Evolutionary conservation across 2,329 filamentous ascomycete species (phyloP).

Genomic region (Colletotrichum abscissum): DNA sequence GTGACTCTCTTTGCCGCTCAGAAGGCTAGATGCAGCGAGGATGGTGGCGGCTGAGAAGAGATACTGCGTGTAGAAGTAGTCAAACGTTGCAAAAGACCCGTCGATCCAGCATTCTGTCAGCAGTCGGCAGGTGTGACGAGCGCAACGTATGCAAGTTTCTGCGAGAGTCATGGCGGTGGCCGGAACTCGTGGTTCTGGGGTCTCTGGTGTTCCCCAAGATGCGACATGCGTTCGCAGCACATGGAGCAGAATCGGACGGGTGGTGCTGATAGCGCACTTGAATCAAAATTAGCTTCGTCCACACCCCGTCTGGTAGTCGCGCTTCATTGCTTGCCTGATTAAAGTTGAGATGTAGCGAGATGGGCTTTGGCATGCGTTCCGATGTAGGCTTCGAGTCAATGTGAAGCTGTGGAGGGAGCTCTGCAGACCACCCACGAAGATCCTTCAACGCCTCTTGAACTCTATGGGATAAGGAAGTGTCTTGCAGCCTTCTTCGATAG

Average conservation of each 20-base stretch:
- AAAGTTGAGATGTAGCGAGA: conserved; percentile 48
- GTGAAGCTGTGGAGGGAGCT: conserved; percentile 45
- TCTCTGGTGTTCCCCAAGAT: conserved; percentile 35
- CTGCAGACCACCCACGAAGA: conserved; percentile 45
- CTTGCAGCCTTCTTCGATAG: conserved; percentile 44
- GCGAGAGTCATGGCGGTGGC: conserved; percentile 50
- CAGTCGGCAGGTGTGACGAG: conserved; percentile 54
- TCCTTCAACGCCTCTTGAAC: conserved; percentile 46
- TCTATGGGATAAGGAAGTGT: conserved; percentile 44
- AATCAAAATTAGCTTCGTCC: too few species aligned
- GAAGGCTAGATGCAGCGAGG: conserved; percentile 55
- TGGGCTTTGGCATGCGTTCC: conserved; percentile 40
- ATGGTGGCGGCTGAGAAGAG: conserved; percentile 58
- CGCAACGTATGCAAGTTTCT: conserved; percentile 57
- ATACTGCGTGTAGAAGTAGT: conserved; percentile 59
- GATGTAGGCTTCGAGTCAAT: conserved; percentile 38
- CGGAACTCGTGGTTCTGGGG: conserved; percentile 40
- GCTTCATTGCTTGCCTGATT: conserved; percentile 34
- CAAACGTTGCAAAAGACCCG: conserved; percentile 58
- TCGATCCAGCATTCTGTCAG: conserved; percentile 58
- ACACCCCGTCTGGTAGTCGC: fast-evolving
- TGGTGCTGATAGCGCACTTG: conserved; percentile 47
- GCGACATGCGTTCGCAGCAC: conserved; percentile 45
- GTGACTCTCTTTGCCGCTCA: conserved; percentile 43
- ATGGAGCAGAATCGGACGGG: conserved; percentile 48